Base-by-base conservation (phyloP, 345 rosid genomes). In the Rhodamnia argentea region DNA sequence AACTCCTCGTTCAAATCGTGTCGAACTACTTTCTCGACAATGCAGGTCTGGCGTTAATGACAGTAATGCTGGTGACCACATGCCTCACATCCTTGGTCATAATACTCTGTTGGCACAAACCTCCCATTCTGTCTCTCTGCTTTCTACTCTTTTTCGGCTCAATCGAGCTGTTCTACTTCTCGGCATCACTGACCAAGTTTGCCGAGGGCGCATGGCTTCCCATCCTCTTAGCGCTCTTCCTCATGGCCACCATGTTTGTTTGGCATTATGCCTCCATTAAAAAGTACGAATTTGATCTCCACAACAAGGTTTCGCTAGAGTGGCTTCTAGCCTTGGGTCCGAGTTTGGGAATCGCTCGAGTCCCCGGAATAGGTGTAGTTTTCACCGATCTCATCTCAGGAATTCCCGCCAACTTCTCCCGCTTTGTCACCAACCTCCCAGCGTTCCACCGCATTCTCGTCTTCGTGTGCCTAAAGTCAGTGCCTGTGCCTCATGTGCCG, bases 201-300 rank as follows among this genome's bases (percentile, higher is more conserved):
- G 92, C 92, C 0, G 99, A 98, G 85, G 99, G 99, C 82, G 99
- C 99, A 42, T 98, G 99, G 99, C 98, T 98, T 42, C 99, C 99
- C 23, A 96, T 98, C 86, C 99, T 98, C 89, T 90, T 96, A 70
- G 98, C 99, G 26, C 92, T 98, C 40, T 64, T 95, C 84, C 96
- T 98, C 87, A 94, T 95, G 93, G 94, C 92, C 84, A 85, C 95
- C 93, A 95, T 98, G 99, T 94, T 98, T 85, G 94, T 98, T 82
- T 98, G 99, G 99, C 99, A 96, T 87, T 98, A 96, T 84, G 93
- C 96, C 26, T 96, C 99, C 85, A 91, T 95, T 83, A 95, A 95
- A 90, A 98, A 95, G 86, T 98, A 98, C 82, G 99, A 98, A 87
- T 96, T 90, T 82, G 99, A 98, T 86, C 96, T 96, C 90, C 96